phyloP scores from a whole-genome alignment of 345 rosid genomes.

The Lepidium africanum region DNA sequence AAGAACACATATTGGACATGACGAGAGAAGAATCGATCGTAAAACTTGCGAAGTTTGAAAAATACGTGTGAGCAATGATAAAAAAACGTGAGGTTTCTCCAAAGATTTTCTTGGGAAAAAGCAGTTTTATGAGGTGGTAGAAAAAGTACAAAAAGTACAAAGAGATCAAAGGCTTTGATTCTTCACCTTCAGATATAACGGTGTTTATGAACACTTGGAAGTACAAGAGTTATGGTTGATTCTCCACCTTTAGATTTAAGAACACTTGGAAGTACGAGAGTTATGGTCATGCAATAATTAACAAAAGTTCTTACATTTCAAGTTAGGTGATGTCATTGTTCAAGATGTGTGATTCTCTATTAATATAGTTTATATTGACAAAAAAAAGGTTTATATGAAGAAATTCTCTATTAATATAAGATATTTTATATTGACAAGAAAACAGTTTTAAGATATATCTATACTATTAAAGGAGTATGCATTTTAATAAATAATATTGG shows the following conservation, averaged over 20 bases:
- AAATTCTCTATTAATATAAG: too few relatives aligned
- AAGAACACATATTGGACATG: neutral
- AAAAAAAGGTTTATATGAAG: too few relatives aligned
- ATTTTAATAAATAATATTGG: too few relatives aligned
- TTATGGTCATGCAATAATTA: conserved; percentile 19
- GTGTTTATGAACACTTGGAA: conserved; percentile 32
- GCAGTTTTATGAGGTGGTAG: conserved; percentile 81
- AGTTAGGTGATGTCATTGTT: neutral
- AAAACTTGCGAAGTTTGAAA: conserved; percentile 29
- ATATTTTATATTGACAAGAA: too few relatives aligned
- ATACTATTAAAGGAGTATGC: too few relatives aligned
- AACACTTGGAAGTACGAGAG: too few relatives aligned
- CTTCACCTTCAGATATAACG: conserved; percentile 15
- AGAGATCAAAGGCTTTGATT: conserved; percentile 5
- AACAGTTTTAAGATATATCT: too few relatives aligned
- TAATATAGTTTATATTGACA: too few relatives aligned
- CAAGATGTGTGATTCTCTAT: neutral
- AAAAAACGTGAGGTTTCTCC: conserved; percentile 43
- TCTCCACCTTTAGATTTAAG: too few relatives aligned
- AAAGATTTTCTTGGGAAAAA: conserved; percentile 45
- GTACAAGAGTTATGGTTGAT: too few relatives aligned
- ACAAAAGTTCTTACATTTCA: neutral
- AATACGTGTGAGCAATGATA: conserved; percentile 35
- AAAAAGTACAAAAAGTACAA: conserved; percentile 18
- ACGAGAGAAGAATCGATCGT: neutral